Percentiles rank a stretch among this genome's conserved stretches.
Evolutionary conservation across 2,329 filamentous ascomycete genomes (phyloP).

Genomic region (Helicocarpus griseus): DNA sequence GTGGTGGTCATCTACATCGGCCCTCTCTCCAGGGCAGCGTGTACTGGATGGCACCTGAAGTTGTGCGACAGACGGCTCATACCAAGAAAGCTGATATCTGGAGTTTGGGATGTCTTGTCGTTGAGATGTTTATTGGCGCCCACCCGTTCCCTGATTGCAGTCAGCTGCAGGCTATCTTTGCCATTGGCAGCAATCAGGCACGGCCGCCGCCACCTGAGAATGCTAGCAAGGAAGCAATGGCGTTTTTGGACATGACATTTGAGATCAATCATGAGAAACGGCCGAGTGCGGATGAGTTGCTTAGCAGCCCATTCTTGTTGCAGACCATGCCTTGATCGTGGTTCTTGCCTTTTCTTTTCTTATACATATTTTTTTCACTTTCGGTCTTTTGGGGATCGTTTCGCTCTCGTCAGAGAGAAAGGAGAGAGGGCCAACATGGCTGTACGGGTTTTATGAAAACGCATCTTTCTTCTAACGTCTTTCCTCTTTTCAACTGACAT

Average conservation of each 20-base stretch:
- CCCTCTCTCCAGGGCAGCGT: slow-evolving; percentile 89
- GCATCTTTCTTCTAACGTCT: too few species aligned
- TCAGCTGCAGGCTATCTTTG: slow-evolving; percentile 96
- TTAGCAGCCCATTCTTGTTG: slow-evolving; percentile 71
- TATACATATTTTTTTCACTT: background rate
- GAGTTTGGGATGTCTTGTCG: slow-evolving; percentile 91
- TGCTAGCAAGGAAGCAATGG: slow-evolving; percentile 72
- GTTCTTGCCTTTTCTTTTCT: background rate
- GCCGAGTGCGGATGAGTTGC: slow-evolving; percentile 82
- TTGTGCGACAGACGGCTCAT: slow-evolving; percentile 95
- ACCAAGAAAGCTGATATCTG: slow-evolving; percentile 98
- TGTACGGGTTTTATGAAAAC: background rate
- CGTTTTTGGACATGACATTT: slow-evolving; percentile 81
- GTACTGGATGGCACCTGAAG: slow-evolving; percentile 99
- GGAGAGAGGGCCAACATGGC: too few species aligned
- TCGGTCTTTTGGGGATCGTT: background rate
- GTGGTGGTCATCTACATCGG: slow-evolving; percentile 38
- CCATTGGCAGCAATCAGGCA: slow-evolving; percentile 82
- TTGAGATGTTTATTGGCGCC: slow-evolving; percentile 97
- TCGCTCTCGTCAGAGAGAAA: slow-evolving; percentile 1
- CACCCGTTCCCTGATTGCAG: slow-evolving; percentile 97
- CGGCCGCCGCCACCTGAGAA: slow-evolving; percentile 80
- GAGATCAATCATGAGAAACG: slow-evolving; percentile 90
- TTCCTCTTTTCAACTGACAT: too few species aligned
- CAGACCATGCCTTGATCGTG: slow-evolving; percentile 48